Evolutionary conservation across 2,329 filamentous ascomycete genomes (phyloP), one percentile per base, ranked within the genome.

Genomic region (Cucurbitaria berberidis): DNA sequence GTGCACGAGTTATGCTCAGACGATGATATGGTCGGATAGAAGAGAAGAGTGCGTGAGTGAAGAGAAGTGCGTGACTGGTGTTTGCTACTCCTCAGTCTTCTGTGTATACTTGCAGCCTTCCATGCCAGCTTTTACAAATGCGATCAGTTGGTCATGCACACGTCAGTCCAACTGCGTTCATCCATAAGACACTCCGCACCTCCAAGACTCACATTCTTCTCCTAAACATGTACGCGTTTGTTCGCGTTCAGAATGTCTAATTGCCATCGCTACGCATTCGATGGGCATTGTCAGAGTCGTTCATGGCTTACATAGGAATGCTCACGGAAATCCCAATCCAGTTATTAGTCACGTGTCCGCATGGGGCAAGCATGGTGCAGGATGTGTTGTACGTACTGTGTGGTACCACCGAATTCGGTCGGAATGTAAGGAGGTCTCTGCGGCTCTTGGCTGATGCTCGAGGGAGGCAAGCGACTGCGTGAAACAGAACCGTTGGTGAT

Each of bases 251-350:
- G 19, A 36, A 48, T 49, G 43, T 51, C 41, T 53, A 45, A 48
- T 49, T 46, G 30, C 35, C 39, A 29, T 24, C 36, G 19, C 36
- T 53, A 15, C 48, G 39, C 41, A 36, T 48, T 53, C 45, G 45
- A 40, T 41, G 16, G 41, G 42, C 41, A 30, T 52, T 24, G n/a
- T 53, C 27, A 36, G 47, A 22, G 48, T 55, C 40, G 53, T 64
- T 55, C 55, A 65, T 68, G 67, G 67, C 67, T 62, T 62, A 62
- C 48, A 59, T 64, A 56, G 68, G 66, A 69, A 71, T 69, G 66
- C 48, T 57, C 27, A 36, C 22, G 22, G 39, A 10, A n/a, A 35
- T 13, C 32, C 45, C 38, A 22, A 50, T 51, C 15, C 38, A 26
- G 48, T 30, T 16, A 29, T 26, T 1, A 11, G 53, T 66, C 62